Percentiles rank a stretch among this genome's conserved stretches.
Conservation (phyloP, 1,139 yeast species). For the Blastobotrys apis region DNA sequence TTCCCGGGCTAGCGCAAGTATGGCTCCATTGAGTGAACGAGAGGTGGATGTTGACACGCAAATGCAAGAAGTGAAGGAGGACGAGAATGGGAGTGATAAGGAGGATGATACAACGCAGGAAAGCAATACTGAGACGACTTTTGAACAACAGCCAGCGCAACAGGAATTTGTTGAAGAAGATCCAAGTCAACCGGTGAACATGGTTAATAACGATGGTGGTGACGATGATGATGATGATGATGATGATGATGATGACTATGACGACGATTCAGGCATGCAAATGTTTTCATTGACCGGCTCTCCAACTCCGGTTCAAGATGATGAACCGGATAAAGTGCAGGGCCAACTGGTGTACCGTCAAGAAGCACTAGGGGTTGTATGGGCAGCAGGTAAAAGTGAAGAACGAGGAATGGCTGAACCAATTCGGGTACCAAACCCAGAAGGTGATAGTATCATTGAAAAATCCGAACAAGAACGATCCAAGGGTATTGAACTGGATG, state of each 20-base stretch:
- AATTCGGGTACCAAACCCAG: conserved; percentile 1
- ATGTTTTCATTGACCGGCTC: not conserved
- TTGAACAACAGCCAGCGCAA: not conserved
- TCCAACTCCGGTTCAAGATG: too few relatives aligned
- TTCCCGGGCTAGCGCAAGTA: too few relatives aligned
- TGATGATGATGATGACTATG: too few relatives aligned
- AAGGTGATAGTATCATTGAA: conserved; percentile 13
- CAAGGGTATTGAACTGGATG: conserved; percentile 47
- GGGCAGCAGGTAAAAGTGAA: not conserved
- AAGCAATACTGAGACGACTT: too few relatives aligned
- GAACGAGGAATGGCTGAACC: not conserved
- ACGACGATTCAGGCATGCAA: not conserved
- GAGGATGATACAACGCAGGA: conserved; percentile 20
- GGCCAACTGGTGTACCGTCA: conserved; percentile 7
- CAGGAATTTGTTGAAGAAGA: too few relatives aligned
- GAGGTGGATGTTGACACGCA: conserved; percentile 7
- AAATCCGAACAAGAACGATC: conserved; percentile 41
- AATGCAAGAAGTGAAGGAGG: not conserved
- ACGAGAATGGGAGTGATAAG: conserved; percentile 8
- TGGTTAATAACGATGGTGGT: not conserved
- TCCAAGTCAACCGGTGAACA: not conserved
- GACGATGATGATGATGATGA: not conserved
- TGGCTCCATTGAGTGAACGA: too few relatives aligned
- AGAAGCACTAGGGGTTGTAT: conserved; percentile 7
- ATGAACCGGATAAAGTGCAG: not conserved